phyloP scores from a whole-genome alignment of 176 grass and related monocot species.

The Hsuehochloa calcarea region DNA sequence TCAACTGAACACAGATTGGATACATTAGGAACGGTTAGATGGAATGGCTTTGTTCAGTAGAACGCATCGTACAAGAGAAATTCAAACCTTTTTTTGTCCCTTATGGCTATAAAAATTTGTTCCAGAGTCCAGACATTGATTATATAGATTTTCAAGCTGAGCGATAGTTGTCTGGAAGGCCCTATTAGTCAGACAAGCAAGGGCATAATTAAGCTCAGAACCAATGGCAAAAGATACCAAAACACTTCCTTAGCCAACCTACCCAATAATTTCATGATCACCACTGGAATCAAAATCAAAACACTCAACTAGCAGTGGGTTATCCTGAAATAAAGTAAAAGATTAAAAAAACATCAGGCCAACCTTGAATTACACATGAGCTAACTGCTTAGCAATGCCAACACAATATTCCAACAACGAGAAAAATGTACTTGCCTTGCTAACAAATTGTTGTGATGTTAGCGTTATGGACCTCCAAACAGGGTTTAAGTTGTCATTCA shows the following conservation, averaged over 20 bases:
- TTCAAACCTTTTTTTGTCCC: conserved; percentile 57
- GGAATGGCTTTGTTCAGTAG: background rate
- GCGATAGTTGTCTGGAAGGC: conserved; percentile 61
- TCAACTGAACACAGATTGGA: conserved; percentile 52
- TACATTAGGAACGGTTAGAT: conserved; percentile 18
- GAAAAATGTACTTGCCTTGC: conserved; percentile 65
- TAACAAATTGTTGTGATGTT: conserved; percentile 82
- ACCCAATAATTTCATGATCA: conserved; percentile 81
- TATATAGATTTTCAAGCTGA: conserved; percentile 68
- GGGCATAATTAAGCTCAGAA: conserved; percentile 28
- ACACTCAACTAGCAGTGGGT: conserved; percentile 93
- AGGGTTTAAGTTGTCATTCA: conserved; percentile 78
- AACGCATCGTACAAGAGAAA: background rate
- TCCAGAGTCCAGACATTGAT: conserved; percentile 65
- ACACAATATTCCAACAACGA: conserved; percentile 1
- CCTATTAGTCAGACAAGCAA: conserved; percentile 50
- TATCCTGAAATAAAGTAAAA: conserved; percentile 72
- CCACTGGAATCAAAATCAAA: conserved; percentile 92
- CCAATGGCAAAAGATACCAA: conserved; percentile 18
- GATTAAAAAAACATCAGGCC: conserved; percentile 10
- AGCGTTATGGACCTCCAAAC: conserved; percentile 78
- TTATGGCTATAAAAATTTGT: conserved; percentile 60
- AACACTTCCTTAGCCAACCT: conserved; percentile 24
- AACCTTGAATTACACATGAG: conserved; percentile 14
- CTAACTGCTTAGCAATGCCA: background rate